A percentile compares a stretch with the other conserved stretches of the same genome.
phyloP scores from a whole-genome alignment of 2,329 filamentous ascomycete genomes.

The Calonectria henricotiae region DNA sequence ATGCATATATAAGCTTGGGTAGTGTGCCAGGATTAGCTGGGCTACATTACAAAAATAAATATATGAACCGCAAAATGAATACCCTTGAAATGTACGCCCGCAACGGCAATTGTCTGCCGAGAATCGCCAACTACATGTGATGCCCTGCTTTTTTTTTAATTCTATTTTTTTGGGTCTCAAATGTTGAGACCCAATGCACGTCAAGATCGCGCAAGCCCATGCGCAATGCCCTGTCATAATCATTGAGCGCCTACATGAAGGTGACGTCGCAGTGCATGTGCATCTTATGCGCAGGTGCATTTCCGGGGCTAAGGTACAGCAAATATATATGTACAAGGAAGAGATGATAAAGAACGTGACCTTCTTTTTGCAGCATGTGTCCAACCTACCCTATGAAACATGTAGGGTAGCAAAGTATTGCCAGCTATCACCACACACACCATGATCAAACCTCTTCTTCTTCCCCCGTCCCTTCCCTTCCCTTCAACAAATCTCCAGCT shows the following conservation, averaged over 20 bases:
- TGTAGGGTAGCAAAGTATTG: conserved; percentile 9
- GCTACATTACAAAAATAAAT: not conserved
- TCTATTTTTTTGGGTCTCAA: not conserved
- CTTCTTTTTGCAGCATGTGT: not conserved
- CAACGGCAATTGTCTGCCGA: conserved; percentile 7
- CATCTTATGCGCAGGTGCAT: conserved; percentile 25
- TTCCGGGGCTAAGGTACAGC: not conserved
- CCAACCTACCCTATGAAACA: conserved; percentile 1
- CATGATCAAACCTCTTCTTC: not conserved
- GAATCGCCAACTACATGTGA: not conserved
- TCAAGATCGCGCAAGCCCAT: not conserved
- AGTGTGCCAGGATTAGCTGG: not conserved
- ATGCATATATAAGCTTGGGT: conserved; percentile 1
- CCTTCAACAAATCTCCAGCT: not conserved
- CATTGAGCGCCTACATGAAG: not conserved
- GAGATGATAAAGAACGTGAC: conserved; percentile 2
- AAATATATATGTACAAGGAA: conserved; percentile 30
- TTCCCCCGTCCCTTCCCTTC: not conserved
- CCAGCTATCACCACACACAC: not conserved
- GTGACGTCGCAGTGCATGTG: conserved; percentile 18
- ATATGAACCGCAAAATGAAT: not conserved
- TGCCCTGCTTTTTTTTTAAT: not conserved
- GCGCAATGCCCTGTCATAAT: conserved; percentile 1
- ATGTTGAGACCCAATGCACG: not conserved
- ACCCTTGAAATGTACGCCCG: conserved; percentile 9